Conservation (phyloP, 1,139 yeast species). For the Kurtzmaniella quercitrusa region DNA sequence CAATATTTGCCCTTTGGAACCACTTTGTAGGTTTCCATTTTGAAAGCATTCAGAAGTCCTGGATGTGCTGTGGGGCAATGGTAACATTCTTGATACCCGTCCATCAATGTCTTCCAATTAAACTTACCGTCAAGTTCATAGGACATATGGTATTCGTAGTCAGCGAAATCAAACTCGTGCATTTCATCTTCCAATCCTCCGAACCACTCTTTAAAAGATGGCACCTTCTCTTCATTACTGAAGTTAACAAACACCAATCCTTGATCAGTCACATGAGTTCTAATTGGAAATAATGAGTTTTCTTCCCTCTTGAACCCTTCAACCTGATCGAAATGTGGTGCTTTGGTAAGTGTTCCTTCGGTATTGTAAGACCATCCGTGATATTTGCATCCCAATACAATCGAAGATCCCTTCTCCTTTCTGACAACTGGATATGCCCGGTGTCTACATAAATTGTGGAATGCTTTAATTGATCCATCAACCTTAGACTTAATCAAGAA, state of each 20-base stretch:
- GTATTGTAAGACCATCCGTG: slow-evolving; percentile 66
- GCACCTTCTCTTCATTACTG: slow-evolving; percentile 25
- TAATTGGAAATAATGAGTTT: slow-evolving; percentile 52
- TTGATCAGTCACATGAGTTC: slow-evolving; percentile 50
- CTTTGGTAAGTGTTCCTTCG: slow-evolving; percentile 53
- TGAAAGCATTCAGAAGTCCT: slow-evolving; percentile 52
- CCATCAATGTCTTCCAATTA: slow-evolving; percentile 66
- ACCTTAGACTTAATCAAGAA: slow-evolving; percentile 51
- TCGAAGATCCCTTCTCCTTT: slow-evolving; percentile 55
- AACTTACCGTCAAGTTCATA: slow-evolving; percentile 59
- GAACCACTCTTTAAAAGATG: slow-evolving; percentile 50
- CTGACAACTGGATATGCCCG: slow-evolving; percentile 59
- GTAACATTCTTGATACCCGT: slow-evolving; percentile 64
- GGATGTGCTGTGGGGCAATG: slow-evolving; percentile 69
- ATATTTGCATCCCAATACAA: slow-evolving; percentile 54
- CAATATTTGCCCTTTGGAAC: slow-evolving; percentile 57
- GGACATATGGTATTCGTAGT: slow-evolving; percentile 63
- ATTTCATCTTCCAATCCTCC: slow-evolving; percentile 47
- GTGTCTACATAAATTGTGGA: slow-evolving; percentile 63
- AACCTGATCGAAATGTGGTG: slow-evolving; percentile 57
- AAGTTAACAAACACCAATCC: slow-evolving; percentile 57
- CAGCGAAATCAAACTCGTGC: slow-evolving; percentile 54
- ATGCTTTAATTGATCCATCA: slow-evolving; percentile 49
- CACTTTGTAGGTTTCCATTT: slow-evolving; percentile 61
- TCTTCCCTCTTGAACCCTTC: slow-evolving; percentile 55